These are phyloP conservation scores for Apiospora hydei DNA, from an alignment of 2,329 filamentous ascomycete species.

Conservation along the genomic window DNA sequence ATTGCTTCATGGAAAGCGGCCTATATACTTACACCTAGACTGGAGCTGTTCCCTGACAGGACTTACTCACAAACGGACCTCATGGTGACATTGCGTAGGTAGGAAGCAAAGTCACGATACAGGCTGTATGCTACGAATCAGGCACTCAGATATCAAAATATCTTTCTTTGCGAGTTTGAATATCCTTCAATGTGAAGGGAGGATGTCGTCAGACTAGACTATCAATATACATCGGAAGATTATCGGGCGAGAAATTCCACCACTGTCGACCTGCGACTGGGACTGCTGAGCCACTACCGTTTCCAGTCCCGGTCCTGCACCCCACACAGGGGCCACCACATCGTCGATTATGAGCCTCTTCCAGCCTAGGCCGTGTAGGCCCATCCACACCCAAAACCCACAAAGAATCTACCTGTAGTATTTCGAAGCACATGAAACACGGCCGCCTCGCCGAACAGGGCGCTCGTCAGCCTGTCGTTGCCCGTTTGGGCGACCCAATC, in stretches of 20 bases:
- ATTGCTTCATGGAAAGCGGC: no score
- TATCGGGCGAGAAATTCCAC: neutral
- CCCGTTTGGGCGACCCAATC: neutral
- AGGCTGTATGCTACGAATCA: no score
- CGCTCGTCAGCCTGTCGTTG: neutral
- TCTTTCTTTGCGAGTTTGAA: no score
- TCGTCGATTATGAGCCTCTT: neutral
- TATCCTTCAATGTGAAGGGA: neutral
- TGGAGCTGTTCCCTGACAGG: no score
- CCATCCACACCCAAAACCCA: neutral
- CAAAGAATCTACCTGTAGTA: neutral
- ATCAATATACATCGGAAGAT: neutral
- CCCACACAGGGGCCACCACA: neutral
- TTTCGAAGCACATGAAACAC: conserved; percentile 2
- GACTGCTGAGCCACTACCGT: conserved; percentile 13
- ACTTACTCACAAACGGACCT: no score
- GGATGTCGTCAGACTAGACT: neutral
- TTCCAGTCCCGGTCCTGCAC: neutral
- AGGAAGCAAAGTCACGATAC: no score
- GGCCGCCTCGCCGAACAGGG: neutral
- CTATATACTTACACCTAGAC: no score
- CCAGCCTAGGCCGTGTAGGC: neutral
- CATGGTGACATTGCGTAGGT: no score
- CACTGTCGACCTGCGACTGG: neutral
- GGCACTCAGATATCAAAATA: no score